Evolutionary conservation across 2,329 filamentous ascomycete genomes (phyloP), one percentile per base, ranked within the genome.

Genomic region (Didymella lethalis): DNA sequence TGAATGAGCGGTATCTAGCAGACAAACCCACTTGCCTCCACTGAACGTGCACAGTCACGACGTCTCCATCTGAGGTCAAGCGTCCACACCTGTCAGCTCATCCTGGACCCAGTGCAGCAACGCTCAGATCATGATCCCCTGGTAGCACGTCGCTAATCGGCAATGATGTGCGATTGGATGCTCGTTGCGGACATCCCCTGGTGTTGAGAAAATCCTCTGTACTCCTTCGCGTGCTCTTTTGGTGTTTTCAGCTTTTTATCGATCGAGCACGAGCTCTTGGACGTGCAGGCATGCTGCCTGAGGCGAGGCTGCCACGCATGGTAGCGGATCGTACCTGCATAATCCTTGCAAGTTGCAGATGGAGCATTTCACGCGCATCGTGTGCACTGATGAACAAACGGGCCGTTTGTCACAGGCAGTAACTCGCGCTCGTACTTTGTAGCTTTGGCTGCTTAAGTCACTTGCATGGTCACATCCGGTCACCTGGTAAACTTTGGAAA

Each of bases 81-180:
- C 11, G 18, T 18, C 18, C 18, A 18, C 18, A 26, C n/a, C 16
- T 31, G 11, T 23, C 12, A 18, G 12, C 11, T 44, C 16, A 26
- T 16, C 44, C 34, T 34, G 44, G 34, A 34, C 52, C 48, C 52
- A 32, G 38, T 44, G 31, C 28, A 20, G 40, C 31, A 40, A 5
- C 29, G 41, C 31, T 53, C 41, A 20, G 38, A 40, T 52, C 16
- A 53, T 40, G 51, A 48, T 54, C 44, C 31, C 32, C 51, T n/a
- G 4, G 43, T 32, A 32, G 44, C 12, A 3, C 29, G n/a, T 54
- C 50, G 41, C 23, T 31, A 23, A 47, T 40, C 50, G 50, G 36
- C 20, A 10, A 28, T 11, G 32, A 28, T n/a, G 23, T 29, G 47
- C 46, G 16, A 29, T 10, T 44, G 38, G 12, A 18, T 10, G 20